These are phyloP conservation scores for Camellia japonica DNA, from an alignment of 148 eudicot species.

Conservation along the genomic window DNA sequence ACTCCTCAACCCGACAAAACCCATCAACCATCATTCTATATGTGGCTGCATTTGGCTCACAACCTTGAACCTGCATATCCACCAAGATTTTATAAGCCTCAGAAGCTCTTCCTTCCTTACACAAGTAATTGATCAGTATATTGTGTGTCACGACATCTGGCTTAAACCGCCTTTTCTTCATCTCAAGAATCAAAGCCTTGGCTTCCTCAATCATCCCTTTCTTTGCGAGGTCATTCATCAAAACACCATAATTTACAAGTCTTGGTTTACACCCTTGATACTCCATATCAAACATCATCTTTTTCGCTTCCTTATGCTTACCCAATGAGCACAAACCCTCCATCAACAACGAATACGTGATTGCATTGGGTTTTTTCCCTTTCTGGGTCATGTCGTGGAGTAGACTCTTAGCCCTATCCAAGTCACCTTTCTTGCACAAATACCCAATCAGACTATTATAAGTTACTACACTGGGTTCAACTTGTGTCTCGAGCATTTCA, in stretches of 20 bases:
- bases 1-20: constrained; percentile 57
- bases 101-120: constrained; percentile 50
- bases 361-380: constrained; percentile 57
- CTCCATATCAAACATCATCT: constrained; percentile 97
- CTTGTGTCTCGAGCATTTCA: constrained; percentile 82
- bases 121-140: constrained; percentile 62
- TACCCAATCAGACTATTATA: constrained; percentile 78
- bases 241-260: constrained; percentile 67
- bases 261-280: constrained; percentile 69
- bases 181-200: constrained; percentile 58
- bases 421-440: constrained; percentile 64
- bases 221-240: constrained; percentile 68
- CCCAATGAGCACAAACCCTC: constrained; percentile 72
- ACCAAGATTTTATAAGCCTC: constrained; percentile 80
- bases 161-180: constrained; percentile 71
- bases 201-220: constrained; percentile 72
- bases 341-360: constrained; percentile 73
- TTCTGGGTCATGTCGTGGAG: constrained; percentile 58
- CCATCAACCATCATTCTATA: constrained; percentile 90
- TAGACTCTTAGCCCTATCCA: constrained; percentile 53
- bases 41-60: constrained; percentile 81
- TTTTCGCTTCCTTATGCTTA: constrained; percentile 68
- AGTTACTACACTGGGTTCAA: constrained; percentile 72
- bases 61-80: constrained; percentile 80
- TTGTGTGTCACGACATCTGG: constrained; percentile 76